Evolutionary conservation across 192 early-diverging fungal genomes (phyloP).

Genomic region (Coemansia reversa): DNA sequence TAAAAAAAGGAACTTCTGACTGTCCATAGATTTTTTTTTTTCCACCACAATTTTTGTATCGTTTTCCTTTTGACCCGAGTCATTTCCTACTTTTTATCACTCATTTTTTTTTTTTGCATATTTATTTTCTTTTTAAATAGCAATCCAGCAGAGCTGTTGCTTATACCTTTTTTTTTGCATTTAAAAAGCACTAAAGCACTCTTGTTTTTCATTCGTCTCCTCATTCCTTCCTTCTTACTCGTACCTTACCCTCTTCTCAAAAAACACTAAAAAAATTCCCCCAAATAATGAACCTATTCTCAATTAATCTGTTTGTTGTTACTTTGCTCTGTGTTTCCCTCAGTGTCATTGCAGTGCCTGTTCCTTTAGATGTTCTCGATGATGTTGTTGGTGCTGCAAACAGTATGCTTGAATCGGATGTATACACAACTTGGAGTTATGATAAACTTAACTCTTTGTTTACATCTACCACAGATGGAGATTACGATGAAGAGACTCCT

Average conservation of each 20-base stretch:
- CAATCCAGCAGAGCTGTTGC: background rate
- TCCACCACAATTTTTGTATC: too few species aligned
- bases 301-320: background rate
- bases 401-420: background rate
- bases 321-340: background rate
- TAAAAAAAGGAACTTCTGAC: background rate
- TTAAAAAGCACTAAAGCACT: background rate
- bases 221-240: too few species aligned
- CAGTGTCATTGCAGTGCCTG: background rate
- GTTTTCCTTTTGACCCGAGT: background rate
- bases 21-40: background rate
- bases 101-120: background rate
- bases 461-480: background rate
- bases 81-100: background rate
- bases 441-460: background rate
- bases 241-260: background rate
- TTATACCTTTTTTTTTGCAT: background rate
- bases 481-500: background rate
- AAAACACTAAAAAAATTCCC: too few species aligned
- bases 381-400: background rate
- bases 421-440: background rate
- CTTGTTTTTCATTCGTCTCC: background rate
- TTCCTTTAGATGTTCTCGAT: background rate
- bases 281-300: background rate
- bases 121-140: background rate